Evolutionary conservation across 495 filamentous ascomycete genomes (phyloP).

Genomic region (Lentithecium fluviatile): DNA sequence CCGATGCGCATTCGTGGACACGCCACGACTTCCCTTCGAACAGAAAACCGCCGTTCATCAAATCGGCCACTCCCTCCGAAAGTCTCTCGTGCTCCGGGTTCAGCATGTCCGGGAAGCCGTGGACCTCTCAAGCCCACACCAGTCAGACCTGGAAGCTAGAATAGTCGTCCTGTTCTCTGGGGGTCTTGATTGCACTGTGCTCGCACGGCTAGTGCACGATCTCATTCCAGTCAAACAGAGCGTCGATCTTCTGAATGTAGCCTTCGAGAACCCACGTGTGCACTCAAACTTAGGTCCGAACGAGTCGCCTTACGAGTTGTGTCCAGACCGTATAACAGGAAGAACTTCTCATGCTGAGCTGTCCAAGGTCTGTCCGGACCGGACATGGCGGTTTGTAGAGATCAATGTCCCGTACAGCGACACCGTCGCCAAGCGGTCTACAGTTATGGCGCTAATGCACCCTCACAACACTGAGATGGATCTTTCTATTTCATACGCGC

Average conservation of each 20-base stretch:
- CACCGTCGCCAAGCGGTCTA: slow-evolving; percentile 64
- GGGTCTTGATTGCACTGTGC: slow-evolving; percentile 85
- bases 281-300: slow-evolving; percentile 32
- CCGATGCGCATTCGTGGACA: slow-evolving; percentile 45
- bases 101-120: slow-evolving; percentile 27
- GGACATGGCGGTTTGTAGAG: slow-evolving; percentile 78
- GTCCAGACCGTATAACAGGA: slow-evolving; percentile 87
- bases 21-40: not conserved
- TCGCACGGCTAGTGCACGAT: slow-evolving; percentile 82
- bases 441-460: slow-evolving; percentile 72
- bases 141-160: slow-evolving; percentile 35
- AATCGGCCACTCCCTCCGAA: slow-evolving; percentile 12
- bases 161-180: slow-evolving; percentile 90
- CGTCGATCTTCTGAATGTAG: slow-evolving; percentile 92
- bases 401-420: slow-evolving; percentile 84
- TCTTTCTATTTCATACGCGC: slow-evolving; percentile 85
- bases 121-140: not conserved
- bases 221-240: slow-evolving; percentile 63
- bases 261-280: slow-evolving; percentile 85
- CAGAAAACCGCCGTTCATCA: slow-evolving; percentile 4
- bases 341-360: slow-evolving; percentile 74
- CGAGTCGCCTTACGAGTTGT: slow-evolving; percentile 64
- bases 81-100: slow-evolving; percentile 28
- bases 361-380: slow-evolving; percentile 63
- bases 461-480: slow-evolving; percentile 99